Evolutionary conservation across 257 asterid species (phyloP), one percentile per base, ranked within the genome.

Genomic region (Ehretia macrophylla): DNA sequence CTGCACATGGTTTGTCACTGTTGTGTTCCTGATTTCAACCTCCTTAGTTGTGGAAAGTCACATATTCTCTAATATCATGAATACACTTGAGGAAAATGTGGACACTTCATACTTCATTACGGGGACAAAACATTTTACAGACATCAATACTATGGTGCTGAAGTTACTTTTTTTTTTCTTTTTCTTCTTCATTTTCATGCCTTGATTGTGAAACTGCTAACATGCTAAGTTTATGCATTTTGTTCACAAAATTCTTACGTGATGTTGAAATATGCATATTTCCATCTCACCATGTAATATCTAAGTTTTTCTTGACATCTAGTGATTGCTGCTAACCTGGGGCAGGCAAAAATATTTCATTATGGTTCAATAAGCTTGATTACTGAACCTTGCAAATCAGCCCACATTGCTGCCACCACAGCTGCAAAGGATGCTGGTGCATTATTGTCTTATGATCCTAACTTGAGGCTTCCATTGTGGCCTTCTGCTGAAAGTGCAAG

Each of bases 381-480:
- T 56, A 86, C 97, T 4, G 99, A 93, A 56, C 99, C 99, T 47
- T 93, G 99, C 74, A 89, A 75, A 72, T 86, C 97, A 2, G 94
- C 99, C 16, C 99, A 93, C 69, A 65, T 89, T 59, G 94, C 95
- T 51, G 97, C 99, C 37, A 65, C 88, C 50, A 86, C 70, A 79
- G 89, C 80, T 66, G 99, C 99, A 40, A 93, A 85, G 79, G 96
- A 93, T 58, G 96, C 96, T 8, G 96, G 95, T 23, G 92, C 80
- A 55, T 78, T 89, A 64, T 78, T 93, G 77, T 93, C 99, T 0
- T 93, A 93, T 59, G 99, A 93, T 75, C 99, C 99, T 46, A 93
- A 93, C 77, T 75, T 93, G 75, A 80, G 99, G 82, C 96, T 93
- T 65, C 99, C 99, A 1, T 68, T 93, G 67, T 93, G 99, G 99